A percentile compares a stretch with the other conserved stretches of the same genome.
Conservation (phyloP, 78 protist genomes). For the Emiliania huxleyi region DNA sequence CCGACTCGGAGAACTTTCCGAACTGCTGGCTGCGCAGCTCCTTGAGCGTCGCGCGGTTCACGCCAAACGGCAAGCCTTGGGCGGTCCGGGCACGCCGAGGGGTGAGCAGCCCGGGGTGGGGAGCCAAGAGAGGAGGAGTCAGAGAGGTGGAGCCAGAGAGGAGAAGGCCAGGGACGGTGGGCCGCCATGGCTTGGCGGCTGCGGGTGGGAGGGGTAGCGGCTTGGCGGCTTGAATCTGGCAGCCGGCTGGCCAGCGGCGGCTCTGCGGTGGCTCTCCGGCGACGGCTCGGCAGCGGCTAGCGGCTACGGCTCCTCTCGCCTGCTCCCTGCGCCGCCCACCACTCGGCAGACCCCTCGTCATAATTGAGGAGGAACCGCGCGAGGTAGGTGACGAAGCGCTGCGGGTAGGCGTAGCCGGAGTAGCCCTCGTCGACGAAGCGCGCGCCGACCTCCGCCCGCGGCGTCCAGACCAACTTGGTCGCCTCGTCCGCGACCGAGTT, state of each 20-base stretch:
- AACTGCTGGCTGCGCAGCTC: neutral
- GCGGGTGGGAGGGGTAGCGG: too few species aligned
- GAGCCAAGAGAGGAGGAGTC: too few species aligned
- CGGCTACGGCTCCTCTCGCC: neutral
- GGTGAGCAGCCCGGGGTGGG: too few species aligned
- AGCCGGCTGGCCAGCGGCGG: too few species aligned
- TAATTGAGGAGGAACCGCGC: conserved; percentile 8
- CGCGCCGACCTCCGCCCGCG: neutral
- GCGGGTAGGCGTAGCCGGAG: neutral
- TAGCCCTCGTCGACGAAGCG: too few species aligned
- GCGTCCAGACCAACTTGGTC: neutral
- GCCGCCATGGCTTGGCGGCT: too few species aligned
- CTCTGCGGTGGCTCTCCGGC: too few species aligned
- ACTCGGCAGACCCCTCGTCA: neutral
- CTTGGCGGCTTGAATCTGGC: too few species aligned
- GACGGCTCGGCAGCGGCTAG: too few species aligned
- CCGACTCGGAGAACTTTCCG: neutral
- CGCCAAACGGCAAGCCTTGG: neutral
- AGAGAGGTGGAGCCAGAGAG: too few species aligned
- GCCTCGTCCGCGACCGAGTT: neutral
- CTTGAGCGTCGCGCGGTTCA: neutral
- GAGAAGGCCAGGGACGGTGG: too few species aligned
- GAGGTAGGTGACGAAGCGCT: conserved; percentile 5
- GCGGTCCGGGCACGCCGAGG: too few species aligned
- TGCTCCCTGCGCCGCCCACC: neutral